Base-by-base conservation (phyloP, 2,329 filamentous ascomycete genomes). In the Arachnopeziza araneosa region DNA sequence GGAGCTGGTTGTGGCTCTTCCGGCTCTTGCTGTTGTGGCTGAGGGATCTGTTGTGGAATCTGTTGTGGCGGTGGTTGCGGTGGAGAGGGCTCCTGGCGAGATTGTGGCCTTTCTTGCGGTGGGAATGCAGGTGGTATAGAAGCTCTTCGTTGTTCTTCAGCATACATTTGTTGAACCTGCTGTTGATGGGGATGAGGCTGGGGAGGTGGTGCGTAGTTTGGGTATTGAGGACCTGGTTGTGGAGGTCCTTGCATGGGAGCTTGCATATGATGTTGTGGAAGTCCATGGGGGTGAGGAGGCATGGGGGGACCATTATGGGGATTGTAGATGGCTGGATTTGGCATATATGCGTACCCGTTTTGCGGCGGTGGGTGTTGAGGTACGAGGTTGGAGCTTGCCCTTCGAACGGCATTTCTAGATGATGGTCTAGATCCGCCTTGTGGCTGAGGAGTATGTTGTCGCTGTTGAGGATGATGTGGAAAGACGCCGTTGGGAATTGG, bases 241-340 rank as follows among this genome's bases (percentile, higher is more conserved):
- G 71, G 73, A 36, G 73, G 72, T 61, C 60, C 66, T 60, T 67
- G 66, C 61, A 65, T 62, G 36, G 60, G 69, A 19, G 73, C 74
- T 60, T 68, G 73, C 60, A 77, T 62, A 24, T 72, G 72, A 62
- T 65, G 64, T 36, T 69, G 52, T 24, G 65, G 61, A 32, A 64
- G 56, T 53, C 60, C 63, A 57, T 65, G 61, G 59, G 77, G 68
- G 79, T 76, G 50, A 24, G 66, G 63, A 51, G 65, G 64, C 48
- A 69, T 66, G 44, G 51, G 52, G 44, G 59, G 64, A 14, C 60
- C 64, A 59, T 75, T 76, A 61, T 80, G 88, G 10, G 85, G 85
- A 69, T 91, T 91, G 75, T 96, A 96, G 67, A 96, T 91, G 36
- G 89, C 85, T 49, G 90, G 90, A 64, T 95, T 92, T 2, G 90